Percentiles rank a stretch among this genome's conserved stretches.
Conservation (phyloP, 2,329 filamentous ascomycete genomes). For the Fusarium camptoceras region DNA sequence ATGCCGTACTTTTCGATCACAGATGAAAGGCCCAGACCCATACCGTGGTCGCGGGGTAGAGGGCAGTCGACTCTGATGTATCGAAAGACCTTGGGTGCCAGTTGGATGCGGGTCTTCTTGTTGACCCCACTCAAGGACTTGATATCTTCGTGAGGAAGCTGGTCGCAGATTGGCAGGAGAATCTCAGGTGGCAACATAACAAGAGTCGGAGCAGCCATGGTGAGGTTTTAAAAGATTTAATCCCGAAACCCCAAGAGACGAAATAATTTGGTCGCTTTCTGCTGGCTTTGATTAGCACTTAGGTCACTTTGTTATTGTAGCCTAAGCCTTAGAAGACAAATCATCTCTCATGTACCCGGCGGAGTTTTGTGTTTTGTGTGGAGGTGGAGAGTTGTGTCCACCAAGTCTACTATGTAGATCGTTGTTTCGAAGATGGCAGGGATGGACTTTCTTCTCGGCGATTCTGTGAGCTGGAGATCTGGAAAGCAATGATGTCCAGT, state of each 20-base stretch:
- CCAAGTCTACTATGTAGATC: background rate
- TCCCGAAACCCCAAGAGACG: too few relatives aligned
- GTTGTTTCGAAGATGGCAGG: background rate
- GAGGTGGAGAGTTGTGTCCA: background rate
- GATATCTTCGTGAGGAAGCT: background rate
- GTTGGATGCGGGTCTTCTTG: background rate
- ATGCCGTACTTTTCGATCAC: background rate
- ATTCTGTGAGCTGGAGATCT: background rate
- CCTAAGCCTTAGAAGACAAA: too few relatives aligned
- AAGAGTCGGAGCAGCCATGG: background rate
- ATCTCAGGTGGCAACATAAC: slow-evolving; percentile 2
- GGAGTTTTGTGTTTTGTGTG: background rate
- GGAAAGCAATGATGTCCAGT: background rate
- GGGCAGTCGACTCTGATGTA: slow-evolving; percentile 12
- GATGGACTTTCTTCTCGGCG: background rate
- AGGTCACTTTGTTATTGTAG: too few relatives aligned
- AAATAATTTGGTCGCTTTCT: too few relatives aligned
- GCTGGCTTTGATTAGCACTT: too few relatives aligned
- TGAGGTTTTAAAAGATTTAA: too few relatives aligned
- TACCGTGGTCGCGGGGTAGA: background rate
- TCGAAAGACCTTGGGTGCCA: slow-evolving; percentile 12
- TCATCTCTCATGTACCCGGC: too few relatives aligned
- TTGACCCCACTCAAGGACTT: background rate
- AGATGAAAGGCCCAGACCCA: too few relatives aligned
- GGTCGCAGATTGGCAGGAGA: background rate